Conservation (phyloP, 2,329 filamentous ascomycete genomes). For the Sclerotinia minor region DNA sequence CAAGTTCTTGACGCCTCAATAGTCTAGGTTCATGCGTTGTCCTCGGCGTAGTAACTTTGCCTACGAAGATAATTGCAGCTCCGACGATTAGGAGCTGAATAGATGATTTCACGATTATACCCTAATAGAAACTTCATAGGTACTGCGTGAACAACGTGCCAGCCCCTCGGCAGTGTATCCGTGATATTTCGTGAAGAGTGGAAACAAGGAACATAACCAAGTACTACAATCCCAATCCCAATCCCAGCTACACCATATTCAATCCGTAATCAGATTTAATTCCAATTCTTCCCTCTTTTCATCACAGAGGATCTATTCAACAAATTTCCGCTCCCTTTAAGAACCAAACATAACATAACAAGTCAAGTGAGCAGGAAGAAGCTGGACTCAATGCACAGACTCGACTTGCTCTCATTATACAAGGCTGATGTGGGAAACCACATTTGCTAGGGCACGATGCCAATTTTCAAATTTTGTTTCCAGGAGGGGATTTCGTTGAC, state of each 20-base stretch:
- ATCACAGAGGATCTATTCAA: neutral
- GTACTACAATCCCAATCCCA: neutral
- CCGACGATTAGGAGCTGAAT: no score
- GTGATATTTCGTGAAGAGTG: no score
- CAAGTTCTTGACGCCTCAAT: neutral
- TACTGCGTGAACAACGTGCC: no score
- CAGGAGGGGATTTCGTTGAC: no score
- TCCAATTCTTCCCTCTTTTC: neutral
- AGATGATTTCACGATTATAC: no score
- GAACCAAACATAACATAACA: neutral
- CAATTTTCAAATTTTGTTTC: no score
- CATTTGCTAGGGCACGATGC: no score
- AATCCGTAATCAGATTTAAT: neutral
- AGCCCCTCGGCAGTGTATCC: no score
- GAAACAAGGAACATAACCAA: neutral
- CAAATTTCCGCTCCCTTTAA: neutral
- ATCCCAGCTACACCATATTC: neutral
- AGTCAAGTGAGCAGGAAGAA: neutral
- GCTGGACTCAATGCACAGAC: constrained; percentile 3
- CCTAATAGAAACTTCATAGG: no score
- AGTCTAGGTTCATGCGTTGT: neutral
- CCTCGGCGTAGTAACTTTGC: neutral
- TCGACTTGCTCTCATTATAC: neutral
- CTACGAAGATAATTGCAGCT: constrained; percentile 5
- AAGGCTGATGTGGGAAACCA: neutral